Conservation (phyloP, 2,329 filamentous ascomycete species). For the Sporothrix dimorphospora region DNA sequence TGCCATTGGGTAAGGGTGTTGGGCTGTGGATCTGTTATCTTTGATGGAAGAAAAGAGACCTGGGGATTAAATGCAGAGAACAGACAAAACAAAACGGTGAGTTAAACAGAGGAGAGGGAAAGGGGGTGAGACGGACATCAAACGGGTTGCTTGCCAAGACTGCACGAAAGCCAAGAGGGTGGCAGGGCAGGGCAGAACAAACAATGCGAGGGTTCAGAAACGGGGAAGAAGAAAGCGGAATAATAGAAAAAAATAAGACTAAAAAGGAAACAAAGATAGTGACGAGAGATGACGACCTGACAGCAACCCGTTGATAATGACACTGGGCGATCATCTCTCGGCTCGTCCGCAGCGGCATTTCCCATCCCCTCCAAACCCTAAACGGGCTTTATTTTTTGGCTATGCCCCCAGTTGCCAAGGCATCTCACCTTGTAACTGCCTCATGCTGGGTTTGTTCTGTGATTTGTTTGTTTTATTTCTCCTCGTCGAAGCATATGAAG, state of each 20-base stretch:
- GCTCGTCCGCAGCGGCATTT: slow-evolving; percentile 3
- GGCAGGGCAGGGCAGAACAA: slow-evolving; percentile 17
- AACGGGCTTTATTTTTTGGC: neutral
- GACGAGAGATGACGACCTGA: slow-evolving; percentile 10
- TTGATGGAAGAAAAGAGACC: neutral
- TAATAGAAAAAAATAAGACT: neutral
- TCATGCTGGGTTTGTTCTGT: neutral
- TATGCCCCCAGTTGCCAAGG: slow-evolving; percentile 15
- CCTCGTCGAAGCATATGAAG: neutral
- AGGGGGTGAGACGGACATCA: slow-evolving; percentile 23
- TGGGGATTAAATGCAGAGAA: neutral
- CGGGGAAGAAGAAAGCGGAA: neutral
- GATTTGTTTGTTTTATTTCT: neutral
- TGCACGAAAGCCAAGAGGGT: neutral
- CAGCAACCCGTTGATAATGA: neutral
- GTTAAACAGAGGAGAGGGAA: neutral
- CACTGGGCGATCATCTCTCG: neutral
- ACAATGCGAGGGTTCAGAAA: slow-evolving; percentile 18
- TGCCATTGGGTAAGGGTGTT: neutral
- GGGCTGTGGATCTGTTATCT: neutral
- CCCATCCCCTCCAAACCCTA: neutral
- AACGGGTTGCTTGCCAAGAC: slow-evolving; percentile 12
- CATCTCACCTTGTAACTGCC: neutral
- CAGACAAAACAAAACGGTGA: neutral
- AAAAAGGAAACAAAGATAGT: neutral